Base-by-base conservation (phyloP, 805 yeast species). In the Saturnispora halmiae region DNA sequence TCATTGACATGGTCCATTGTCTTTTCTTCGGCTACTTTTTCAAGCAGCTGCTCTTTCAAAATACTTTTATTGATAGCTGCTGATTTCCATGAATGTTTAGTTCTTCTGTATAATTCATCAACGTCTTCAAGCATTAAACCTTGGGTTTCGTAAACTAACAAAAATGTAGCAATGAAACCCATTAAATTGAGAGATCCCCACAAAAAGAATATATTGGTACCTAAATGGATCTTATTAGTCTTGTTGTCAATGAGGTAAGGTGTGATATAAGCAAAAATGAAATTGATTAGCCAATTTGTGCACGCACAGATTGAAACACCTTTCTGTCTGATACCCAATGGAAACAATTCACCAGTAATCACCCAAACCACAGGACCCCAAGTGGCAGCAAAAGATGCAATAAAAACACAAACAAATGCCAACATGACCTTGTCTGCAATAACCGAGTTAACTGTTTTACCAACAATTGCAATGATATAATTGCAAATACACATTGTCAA, bases 301-400 rank as follows among this genome's bases (percentile, higher is more conserved):
- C 90, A 81, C 1, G 84, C 83, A 22, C 84, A 74, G 20, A 83
- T 58, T 8, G 92, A 76, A 20, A 82, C 82, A 11, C 88, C 82
- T 55, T 79, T 79, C 47, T 83, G 86, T 54, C 94, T 71, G 24
- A 82, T 75, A 35, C 85, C 75, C 39, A 83, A 65, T 20, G 85
- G 78, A 56, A 72, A 83, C 35, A 82, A 67, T 58, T 76, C 82
- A 38, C 79, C 77, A 21, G 73, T 70, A 21, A 74, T 60, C 18
- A 77, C 92, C 92, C 92, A 83, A 14, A 73, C 78, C 26, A 75
- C 72, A 10, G 90, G 90, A 49, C 90, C 94, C 92, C 92, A 83
- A 4, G 86, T 72, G 6, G 84, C 69, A 1, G 92, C 87, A 59
- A 80, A 83, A 39, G 79, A 74, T 2, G 85, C 82, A 52, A 83